Conservation (phyloP, 176 grass and related monocot species). For the Carex myosuroides region DNA sequence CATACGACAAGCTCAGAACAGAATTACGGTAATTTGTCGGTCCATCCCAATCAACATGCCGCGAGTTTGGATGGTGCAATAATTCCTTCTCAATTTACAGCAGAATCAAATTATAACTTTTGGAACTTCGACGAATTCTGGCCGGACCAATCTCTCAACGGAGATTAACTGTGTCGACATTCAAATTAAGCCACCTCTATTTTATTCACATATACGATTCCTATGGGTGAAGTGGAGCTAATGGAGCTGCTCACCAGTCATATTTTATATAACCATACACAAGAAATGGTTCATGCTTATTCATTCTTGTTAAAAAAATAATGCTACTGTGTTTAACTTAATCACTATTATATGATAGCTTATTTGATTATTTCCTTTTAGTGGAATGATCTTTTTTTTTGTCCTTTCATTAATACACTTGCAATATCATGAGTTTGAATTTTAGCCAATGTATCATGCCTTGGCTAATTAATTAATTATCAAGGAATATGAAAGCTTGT, state of each 20-base stretch:
- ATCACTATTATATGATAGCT: background rate
- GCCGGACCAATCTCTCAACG: conserved; percentile 11
- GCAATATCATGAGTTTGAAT: background rate
- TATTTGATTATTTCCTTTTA: background rate
- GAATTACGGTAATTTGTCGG: background rate
- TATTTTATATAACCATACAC: background rate
- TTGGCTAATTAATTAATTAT: background rate
- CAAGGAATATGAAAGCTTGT: background rate
- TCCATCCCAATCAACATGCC: background rate
- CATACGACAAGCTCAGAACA: conserved; percentile 13
- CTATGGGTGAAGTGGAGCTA: background rate
- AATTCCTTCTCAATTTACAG: conserved; percentile 6
- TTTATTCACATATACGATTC: background rate
- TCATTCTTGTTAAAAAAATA: background rate
- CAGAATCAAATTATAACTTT: conserved; percentile 20
- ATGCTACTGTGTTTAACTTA: background rate
- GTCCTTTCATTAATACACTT: background rate
- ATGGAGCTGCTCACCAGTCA: background rate
- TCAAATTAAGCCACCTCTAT: background rate
- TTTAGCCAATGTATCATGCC: background rate
- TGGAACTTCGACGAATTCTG: conserved; percentile 25
- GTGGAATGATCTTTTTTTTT: background rate
- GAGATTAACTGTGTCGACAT: conserved; percentile 2
- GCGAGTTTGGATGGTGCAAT: background rate
- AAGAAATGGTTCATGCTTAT: background rate